Conservation (phyloP, 495 filamentous ascomycete genomes). For the Penicillium goetzii region DNA sequence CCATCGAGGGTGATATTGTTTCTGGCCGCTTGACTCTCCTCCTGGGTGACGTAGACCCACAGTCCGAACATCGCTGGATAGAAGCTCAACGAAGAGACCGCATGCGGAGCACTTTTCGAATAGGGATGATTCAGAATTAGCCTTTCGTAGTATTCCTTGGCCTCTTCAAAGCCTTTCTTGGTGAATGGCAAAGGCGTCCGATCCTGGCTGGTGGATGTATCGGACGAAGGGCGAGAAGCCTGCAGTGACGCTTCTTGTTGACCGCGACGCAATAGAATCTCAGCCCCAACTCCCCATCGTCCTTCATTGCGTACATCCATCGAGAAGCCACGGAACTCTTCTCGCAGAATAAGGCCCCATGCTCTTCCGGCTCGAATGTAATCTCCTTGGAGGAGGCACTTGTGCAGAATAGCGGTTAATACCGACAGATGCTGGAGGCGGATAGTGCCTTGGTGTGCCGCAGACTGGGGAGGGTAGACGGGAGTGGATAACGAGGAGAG, state of each 20-base stretch:
- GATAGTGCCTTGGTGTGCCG: slow-evolving; percentile 41
- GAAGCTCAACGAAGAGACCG: slow-evolving; percentile 58
- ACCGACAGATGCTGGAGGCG: slow-evolving; percentile 62
- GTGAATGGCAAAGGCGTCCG: slow-evolving; percentile 41
- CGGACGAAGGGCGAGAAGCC: not conserved
- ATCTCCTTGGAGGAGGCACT: slow-evolving; percentile 62
- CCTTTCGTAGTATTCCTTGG: slow-evolving; percentile 66
- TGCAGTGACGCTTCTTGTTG: slow-evolving; percentile 20
- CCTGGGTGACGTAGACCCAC: slow-evolving; percentile 65
- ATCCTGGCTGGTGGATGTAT: not conserved
- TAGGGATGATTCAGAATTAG: slow-evolving; percentile 69
- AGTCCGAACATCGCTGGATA: slow-evolving; percentile 70
- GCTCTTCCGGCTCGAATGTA: slow-evolving; percentile 65
- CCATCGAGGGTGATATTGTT: slow-evolving; percentile 27
- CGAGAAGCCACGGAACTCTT: slow-evolving; percentile 51
- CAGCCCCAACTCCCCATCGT: slow-evolving; percentile 72
- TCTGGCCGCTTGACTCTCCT: slow-evolving; percentile 46
- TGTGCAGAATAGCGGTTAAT: slow-evolving; percentile 64
- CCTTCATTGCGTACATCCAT: slow-evolving; percentile 59
- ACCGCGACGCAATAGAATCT: slow-evolving; percentile 60
- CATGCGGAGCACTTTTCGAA: slow-evolving; percentile 47
- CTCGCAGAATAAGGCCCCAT: slow-evolving; percentile 65
- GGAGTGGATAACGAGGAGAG: slow-evolving; percentile 38
- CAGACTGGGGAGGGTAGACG: slow-evolving; percentile 42
- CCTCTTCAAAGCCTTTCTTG: slow-evolving; percentile 56